Percentiles rank a stretch among this genome's conserved stretches.
These are phyloP conservation scores for Silene vulgaris DNA, from an alignment of 179 eudicot genomes.

Conservation along the genomic window DNA sequence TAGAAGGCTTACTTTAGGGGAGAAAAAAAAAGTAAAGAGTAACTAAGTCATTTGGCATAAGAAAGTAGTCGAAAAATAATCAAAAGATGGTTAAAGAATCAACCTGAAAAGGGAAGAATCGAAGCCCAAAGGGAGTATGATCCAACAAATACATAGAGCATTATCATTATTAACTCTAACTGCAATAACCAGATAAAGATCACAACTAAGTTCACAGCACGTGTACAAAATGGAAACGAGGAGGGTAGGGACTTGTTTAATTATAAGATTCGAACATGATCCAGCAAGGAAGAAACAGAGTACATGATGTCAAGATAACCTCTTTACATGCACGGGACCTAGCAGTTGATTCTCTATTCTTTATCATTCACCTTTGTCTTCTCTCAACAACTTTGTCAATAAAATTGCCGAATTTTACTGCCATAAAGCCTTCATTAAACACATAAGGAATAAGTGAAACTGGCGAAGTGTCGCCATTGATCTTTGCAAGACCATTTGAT, in stretches of 20 bases:
- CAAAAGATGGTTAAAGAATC: too few relatives aligned
- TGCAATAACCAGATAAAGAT: neutral
- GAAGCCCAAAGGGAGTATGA: too few relatives aligned
- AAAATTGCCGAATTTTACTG: conserved; percentile 40
- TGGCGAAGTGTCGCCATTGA: conserved; percentile 54
- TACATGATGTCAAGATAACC: conserved; percentile 34
- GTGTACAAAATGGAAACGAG: neutral
- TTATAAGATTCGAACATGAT: neutral
- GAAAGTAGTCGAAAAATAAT: too few relatives aligned
- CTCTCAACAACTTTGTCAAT: conserved; percentile 88
- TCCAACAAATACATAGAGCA: too few relatives aligned
- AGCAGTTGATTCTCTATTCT: conserved; percentile 93
- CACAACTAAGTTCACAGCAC: neutral
- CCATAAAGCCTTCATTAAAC: conserved; percentile 44
- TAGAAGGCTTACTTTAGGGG: too few relatives aligned
- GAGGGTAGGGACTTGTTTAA: neutral
- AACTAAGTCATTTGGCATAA: too few relatives aligned
- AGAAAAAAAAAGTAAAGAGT: too few relatives aligned
- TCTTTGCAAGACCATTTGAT: conserved; percentile 45
- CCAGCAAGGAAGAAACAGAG: neutral
- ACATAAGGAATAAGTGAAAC: conserved; percentile 57
- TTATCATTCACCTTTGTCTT: conserved; percentile 80
- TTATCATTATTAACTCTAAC: too few relatives aligned
- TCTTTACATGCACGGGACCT: conserved; percentile 89
- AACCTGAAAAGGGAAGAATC: too few relatives aligned